Evolutionary conservation across 2,329 filamentous ascomycete species (phyloP).

Genomic region (Neurospora sp.): DNA sequence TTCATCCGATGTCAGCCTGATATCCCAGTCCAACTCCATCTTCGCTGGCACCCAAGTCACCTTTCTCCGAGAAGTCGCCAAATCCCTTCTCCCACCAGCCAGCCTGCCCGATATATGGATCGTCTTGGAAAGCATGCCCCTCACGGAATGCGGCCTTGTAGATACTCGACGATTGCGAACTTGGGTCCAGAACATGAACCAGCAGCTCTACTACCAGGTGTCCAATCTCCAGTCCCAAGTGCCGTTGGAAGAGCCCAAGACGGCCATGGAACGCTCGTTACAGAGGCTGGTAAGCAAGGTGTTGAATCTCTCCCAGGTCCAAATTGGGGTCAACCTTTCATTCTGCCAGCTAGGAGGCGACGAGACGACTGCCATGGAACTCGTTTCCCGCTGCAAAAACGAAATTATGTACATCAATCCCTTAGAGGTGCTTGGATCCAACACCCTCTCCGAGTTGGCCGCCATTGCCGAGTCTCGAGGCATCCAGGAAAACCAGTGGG

Average conservation of each 20-base stretch:
- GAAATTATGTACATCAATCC: conserved; percentile 28
- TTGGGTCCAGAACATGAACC: conserved; percentile 44
- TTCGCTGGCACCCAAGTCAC: conserved; percentile 32
- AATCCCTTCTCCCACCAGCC: conserved; percentile 24
- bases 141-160: conserved; percentile 28
- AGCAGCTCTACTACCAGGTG: conserved; percentile 34
- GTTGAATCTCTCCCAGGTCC: conserved; percentile 26
- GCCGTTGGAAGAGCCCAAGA: conserved; percentile 24
- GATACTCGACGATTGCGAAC: conserved; percentile 37
- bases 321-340: conserved; percentile 33
- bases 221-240: conserved; percentile 31
- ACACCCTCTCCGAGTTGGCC: conserved; percentile 29
- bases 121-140: conserved; percentile 34
- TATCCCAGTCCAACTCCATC: conserved; percentile 27
- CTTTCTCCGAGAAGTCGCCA: conserved; percentile 27
- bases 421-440: conserved; percentile 27
- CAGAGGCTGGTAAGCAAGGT: conserved; percentile 29
- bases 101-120: conserved; percentile 38
- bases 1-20: conserved; percentile 26
- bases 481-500: conserved; percentile 21
- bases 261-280: conserved; percentile 29
- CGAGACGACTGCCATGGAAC: conserved; percentile 27
- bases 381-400: conserved; percentile 28
- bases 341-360: conserved; percentile 31
- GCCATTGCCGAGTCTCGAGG: conserved; percentile 24